phyloP scores from a whole-genome alignment of 805 yeast genomes.

The Metschnikowia shivogae region DNA sequence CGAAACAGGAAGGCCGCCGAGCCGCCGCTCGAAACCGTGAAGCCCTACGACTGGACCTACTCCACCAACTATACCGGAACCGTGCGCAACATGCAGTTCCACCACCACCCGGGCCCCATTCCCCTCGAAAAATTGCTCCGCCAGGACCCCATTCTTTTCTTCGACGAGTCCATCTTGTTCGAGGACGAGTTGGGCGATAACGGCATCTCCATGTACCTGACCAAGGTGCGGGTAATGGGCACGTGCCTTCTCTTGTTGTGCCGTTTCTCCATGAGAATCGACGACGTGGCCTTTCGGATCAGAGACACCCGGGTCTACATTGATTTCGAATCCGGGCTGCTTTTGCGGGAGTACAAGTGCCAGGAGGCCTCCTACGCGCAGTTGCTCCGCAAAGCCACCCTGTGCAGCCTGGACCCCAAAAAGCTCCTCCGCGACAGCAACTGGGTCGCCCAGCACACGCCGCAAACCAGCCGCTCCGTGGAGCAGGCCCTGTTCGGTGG shows the following conservation, averaged over 20 bases:
- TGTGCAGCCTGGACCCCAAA: conserved; percentile 36
- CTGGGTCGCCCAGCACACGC: conserved; percentile 64
- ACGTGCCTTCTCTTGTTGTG: conserved; percentile 68
- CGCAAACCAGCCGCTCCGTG: conserved; percentile 31
- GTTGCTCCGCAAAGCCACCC: conserved; percentile 23
- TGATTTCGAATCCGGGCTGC: conserved; percentile 60
- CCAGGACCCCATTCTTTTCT: conserved; percentile 84
- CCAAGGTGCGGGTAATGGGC: conserved; percentile 87
- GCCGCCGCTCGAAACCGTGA: conserved; percentile 52
- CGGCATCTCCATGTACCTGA: conserved; percentile 75
- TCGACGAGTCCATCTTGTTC: conserved; percentile 80
- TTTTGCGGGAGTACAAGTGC: conserved; percentile 74
- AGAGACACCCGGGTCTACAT: conserved; percentile 81
- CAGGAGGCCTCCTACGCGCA: conserved; percentile 41
- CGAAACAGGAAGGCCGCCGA: background rate
- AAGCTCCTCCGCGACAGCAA: conserved; percentile 63
- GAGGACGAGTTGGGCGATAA: conserved; percentile 98
- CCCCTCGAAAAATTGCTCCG: conserved; percentile 67
- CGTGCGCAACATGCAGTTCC: conserved; percentile 20
- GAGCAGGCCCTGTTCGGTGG: conserved; percentile 11
- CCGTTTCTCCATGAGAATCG: conserved; percentile 83
- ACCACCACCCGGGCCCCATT: conserved; percentile 32
- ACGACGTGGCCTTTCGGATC: conserved; percentile 78
- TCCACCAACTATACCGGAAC: conserved; percentile 76
- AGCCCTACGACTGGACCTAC: conserved; percentile 97